phyloP scores from a whole-genome alignment of 2,329 filamentous ascomycete species.

The Fusarium sp. region DNA sequence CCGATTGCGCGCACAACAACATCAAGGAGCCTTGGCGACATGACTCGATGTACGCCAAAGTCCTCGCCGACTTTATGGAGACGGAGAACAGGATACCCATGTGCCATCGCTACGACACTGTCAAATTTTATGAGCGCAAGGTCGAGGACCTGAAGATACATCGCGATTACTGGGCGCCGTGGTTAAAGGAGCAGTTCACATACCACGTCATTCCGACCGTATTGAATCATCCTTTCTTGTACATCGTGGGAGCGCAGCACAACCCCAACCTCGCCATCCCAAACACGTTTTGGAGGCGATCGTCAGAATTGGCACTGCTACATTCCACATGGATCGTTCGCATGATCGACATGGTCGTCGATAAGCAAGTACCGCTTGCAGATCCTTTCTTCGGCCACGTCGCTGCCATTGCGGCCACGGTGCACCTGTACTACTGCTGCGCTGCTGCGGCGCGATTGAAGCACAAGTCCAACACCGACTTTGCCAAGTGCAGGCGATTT shows the following conservation, averaged over 20 bases:
- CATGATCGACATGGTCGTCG: slow-evolving; percentile 63
- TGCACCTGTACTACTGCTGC: slow-evolving; percentile 64
- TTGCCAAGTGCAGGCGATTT: slow-evolving; percentile 60
- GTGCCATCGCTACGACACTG: slow-evolving; percentile 62
- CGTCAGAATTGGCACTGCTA: slow-evolving; percentile 59
- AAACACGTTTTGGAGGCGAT: slow-evolving; percentile 63
- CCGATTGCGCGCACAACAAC: slow-evolving; percentile 57
- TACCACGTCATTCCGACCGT: slow-evolving; percentile 62
- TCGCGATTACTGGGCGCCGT: slow-evolving; percentile 60
- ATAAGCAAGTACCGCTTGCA: slow-evolving; percentile 58
- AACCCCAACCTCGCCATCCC: slow-evolving; percentile 62
- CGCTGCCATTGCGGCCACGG: slow-evolving; percentile 61
- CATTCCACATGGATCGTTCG: slow-evolving; percentile 64
- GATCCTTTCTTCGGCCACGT: slow-evolving; percentile 63
- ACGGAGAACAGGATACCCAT: slow-evolving; percentile 59
- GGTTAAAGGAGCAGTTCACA: slow-evolving; percentile 63
- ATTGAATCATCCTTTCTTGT: slow-evolving; percentile 63
- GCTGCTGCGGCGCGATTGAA: slow-evolving; percentile 58
- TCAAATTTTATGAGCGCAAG: slow-evolving; percentile 61
- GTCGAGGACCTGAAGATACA: slow-evolving; percentile 56
- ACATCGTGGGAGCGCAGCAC: slow-evolving; percentile 61
- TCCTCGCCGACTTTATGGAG: slow-evolving; percentile 61
- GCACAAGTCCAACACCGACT: slow-evolving; percentile 61
- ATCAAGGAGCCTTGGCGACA: slow-evolving; percentile 61
- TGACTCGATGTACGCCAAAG: slow-evolving; percentile 61